phyloP scores from a whole-genome alignment of 768 basidiomycete species.

The Psilocybe cyanescens region DNA sequence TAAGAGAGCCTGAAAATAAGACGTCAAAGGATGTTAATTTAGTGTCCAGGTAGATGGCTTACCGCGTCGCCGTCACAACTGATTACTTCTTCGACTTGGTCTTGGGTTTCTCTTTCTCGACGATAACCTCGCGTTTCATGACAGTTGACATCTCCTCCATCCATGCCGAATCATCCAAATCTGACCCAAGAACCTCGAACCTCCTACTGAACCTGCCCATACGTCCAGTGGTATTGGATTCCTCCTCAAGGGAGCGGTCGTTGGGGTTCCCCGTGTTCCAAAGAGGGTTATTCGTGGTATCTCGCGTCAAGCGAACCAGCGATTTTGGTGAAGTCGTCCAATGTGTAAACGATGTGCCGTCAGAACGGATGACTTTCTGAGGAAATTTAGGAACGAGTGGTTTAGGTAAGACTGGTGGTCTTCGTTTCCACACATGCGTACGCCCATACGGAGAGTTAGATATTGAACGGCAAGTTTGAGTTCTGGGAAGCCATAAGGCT shows the following conservation, averaged over 20 bases:
- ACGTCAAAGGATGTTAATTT: not conserved
- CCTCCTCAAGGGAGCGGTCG: conserved; percentile 63
- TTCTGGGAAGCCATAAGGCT: conserved; percentile 3
- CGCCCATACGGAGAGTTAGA: conserved; percentile 84
- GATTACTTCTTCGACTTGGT: conserved; percentile 20
- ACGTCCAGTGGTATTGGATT: conserved; percentile 73
- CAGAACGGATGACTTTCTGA: conserved; percentile 83
- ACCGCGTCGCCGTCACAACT: conserved; percentile 1
- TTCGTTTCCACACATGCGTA: conserved; percentile 80
- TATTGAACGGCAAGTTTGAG: conserved; percentile 32
- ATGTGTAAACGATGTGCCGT: conserved; percentile 87
- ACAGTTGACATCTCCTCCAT: conserved; percentile 30
- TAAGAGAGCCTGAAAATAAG: not conserved
- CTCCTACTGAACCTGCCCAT: conserved; percentile 79
- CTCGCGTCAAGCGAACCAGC: conserved; percentile 76
- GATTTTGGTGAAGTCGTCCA: conserved; percentile 89
- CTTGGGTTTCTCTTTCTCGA: conserved; percentile 21
- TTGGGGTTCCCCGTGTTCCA: conserved; percentile 73
- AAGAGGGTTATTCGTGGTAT: conserved; percentile 86
- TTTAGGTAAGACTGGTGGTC: conserved; percentile 70
- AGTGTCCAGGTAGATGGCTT: not conserved
- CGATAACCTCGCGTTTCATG: conserved; percentile 25
- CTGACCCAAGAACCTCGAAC: conserved; percentile 50
- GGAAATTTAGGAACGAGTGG: conserved; percentile 88
- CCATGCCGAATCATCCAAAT: conserved; percentile 28